Conservation (phyloP, 2,329 filamentous ascomycete species). For the Rutstroemia sydowiana region DNA sequence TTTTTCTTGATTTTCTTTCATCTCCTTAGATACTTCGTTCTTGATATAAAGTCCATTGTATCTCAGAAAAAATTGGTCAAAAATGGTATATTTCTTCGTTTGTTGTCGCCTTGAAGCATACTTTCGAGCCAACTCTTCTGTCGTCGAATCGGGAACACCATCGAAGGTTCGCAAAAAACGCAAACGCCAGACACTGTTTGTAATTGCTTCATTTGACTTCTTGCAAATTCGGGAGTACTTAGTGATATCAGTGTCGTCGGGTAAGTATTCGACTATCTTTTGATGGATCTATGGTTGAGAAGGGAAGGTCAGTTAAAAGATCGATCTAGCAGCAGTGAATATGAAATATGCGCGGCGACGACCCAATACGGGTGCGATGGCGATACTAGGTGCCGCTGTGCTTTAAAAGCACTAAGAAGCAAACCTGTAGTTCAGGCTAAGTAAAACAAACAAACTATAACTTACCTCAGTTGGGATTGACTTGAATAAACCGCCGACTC, state of each 20-base stretch:
- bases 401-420: too few species aligned
- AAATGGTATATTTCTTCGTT: conserved; percentile 23
- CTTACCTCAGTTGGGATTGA: conserved; percentile 3
- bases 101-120: conserved; percentile 32
- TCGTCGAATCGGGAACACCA: conserved; percentile 23
- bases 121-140: conserved; percentile 22
- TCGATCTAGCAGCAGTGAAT: background rate
- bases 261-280: conserved; percentile 21
- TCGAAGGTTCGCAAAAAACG: conserved; percentile 39
- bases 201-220: conserved; percentile 32
- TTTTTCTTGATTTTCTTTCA: conserved; percentile 28
- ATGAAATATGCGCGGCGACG: too few species aligned
- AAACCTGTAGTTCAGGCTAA: too few species aligned
- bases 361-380: too few species aligned
- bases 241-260: conserved; percentile 36
- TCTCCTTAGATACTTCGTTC: conserved; percentile 4
- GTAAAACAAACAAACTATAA: background rate
- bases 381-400: too few species aligned
- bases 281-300: conserved; percentile 25
- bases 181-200: conserved; percentile 39
- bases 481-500: too few species aligned
- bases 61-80: background rate
- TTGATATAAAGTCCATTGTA: background rate
- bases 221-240: conserved; percentile 35
- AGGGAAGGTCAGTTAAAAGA: background rate